Base-by-base conservation (phyloP, 805 yeast species). In the Candida stauntonica region DNA sequence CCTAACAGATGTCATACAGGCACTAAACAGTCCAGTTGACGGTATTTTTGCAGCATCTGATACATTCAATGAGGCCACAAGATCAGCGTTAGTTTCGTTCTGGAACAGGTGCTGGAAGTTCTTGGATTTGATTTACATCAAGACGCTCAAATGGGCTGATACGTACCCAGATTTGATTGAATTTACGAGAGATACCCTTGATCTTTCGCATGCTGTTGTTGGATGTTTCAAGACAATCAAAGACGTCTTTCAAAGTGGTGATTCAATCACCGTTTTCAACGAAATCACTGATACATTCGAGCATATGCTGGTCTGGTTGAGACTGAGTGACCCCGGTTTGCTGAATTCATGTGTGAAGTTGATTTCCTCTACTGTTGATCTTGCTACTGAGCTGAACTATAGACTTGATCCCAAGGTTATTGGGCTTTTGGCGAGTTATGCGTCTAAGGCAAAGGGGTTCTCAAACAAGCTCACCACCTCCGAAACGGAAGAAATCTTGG, bases 111-210 rank as follows among this genome's bases (percentile, higher is more conserved):
- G 79, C 28, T 91, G 99, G 98, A 52, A 54, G 12, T 82, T 86
- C 45, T 61, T 91, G 41, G 74, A 75, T 31, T 71, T 79, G 68
- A 74, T 86, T 2, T 86, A 84, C 48, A 66, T 67, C 29, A 72
- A 75, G 39, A 86, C 94, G 1, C 63, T 84, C 12, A 58, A 58
- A 3, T 91, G 99, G 99, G 87, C 96, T 0, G 61, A 70, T 2
- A 61, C 64, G 26, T 81, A 78, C 50, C 66, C 69, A 0, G 73
- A 72, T 35, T 66, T 86, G 50, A 73, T 81, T 30, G 95, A 88
- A 40, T 89, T 87, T 50, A 85, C 96, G 3, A 74, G 95, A 57
- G 96, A 87, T 54, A 80, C 86, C 0, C 67, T 91, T 35, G 96
- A 89, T 49, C 67, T 86, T 23, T 81, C 95, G 42, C 79, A 81